Evolutionary conservation across 352 stramenopile genomes (phyloP), one percentile per base, ranked within the genome.

Genomic region (Phytophthora hybrid): DNA sequence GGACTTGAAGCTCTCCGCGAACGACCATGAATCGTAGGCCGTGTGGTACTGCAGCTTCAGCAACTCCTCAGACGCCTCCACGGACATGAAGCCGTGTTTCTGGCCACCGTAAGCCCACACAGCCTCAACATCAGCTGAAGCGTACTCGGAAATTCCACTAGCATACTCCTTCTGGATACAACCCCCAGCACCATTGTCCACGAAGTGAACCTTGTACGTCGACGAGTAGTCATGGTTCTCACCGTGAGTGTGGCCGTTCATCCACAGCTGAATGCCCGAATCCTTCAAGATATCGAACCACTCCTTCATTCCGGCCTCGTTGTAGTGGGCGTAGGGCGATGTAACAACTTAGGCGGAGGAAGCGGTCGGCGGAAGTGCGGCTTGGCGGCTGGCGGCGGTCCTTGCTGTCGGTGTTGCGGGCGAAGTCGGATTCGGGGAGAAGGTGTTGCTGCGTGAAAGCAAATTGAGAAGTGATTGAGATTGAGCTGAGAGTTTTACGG

Each of bases 141-240:
- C 84, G 63, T 85, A 85, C 23, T 76, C 74, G 0, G 85, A 82
- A 32, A 93, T 91, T 41, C 84, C 85, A 41, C 83, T 90, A 2
- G 85, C 78, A 62, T 85, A 93, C 49, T 90, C 80, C 65, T 85
- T 91, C 71, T 91, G 81, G 55, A 93, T 93, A 65, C 86, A 84
- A 10, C 86, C 86, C 47, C 86, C 86, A 29, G 84, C 86, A n/a
- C 86, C 86, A 32, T 93, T 93, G 71, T 92, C 84, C 13, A 93
- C 75, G 55, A 93, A 93, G 62, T 93, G 86, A 2, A 85, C 86
- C 46, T 78, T 79, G 54, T 90, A 71, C 11, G 63, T 70, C 18
- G 77, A 71, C 13, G 74, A 77, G 63, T 87, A 82, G 59, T 92
- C 85, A 66, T 91, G 84, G 68, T 89, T 91, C 63, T 89, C 81